phyloP scores from a whole-genome alignment of 192 early-diverging fungal genomes.

The Umbelopsis sp. region DNA sequence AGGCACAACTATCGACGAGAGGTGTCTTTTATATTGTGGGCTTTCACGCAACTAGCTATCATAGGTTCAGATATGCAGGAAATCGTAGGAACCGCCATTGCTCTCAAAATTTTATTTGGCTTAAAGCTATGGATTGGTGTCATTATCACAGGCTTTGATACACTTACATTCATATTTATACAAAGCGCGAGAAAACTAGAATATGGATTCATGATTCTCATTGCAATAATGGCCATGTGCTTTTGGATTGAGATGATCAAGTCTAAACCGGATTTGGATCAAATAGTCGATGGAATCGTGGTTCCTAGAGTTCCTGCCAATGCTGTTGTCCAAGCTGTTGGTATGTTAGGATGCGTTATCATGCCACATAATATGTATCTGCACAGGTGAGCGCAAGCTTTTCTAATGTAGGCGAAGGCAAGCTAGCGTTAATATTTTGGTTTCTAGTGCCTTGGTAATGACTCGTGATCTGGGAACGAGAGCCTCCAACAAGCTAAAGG shows the following conservation, averaged over 20 bases:
- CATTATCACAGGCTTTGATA: conserved; percentile 74
- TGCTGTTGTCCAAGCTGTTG: conserved; percentile 66
- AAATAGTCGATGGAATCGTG: conserved; percentile 55
- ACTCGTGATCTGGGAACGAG: conserved; percentile 37
- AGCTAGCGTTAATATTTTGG: background rate
- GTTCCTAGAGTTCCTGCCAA: conserved; percentile 55
- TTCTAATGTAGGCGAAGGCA: background rate
- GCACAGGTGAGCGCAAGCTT: conserved; percentile 55
- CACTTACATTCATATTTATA: conserved; percentile 73
- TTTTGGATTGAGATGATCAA: conserved; percentile 70
- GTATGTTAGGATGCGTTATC: conserved; percentile 67
- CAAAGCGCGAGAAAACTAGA: conserved; percentile 74
- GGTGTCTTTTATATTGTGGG: conserved; percentile 51
- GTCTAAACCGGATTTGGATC: conserved; percentile 47
- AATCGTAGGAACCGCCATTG: conserved; percentile 91
- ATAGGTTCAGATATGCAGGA: conserved; percentile 76
- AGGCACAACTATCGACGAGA: conserved; percentile 50
- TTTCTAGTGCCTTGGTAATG: conserved; percentile 60
- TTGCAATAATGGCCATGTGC: conserved; percentile 73
- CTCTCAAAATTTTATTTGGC: conserved; percentile 74
- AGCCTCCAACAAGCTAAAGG: conserved; percentile 48
- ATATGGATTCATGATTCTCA: conserved; percentile 69
- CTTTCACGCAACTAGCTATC: conserved; percentile 65
- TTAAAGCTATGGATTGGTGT: conserved; percentile 73
- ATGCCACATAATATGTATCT: conserved; percentile 95